Evolutionary conservation across 768 basidiomycete species (phyloP), one percentile per base, ranked within the genome.

Genomic region (Pleurotus pulmonarius): DNA sequence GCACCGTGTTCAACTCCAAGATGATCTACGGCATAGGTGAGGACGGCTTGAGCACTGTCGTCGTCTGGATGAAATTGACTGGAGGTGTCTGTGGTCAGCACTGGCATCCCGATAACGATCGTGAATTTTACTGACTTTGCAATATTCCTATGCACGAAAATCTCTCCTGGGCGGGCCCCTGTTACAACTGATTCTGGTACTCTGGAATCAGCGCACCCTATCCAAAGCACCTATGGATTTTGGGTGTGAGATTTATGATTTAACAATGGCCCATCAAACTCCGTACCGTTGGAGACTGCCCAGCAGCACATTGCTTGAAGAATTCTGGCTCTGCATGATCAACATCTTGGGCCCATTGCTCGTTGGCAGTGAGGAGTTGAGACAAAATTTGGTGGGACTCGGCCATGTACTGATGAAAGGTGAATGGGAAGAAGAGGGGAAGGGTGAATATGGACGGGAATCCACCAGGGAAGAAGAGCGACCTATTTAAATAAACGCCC

Each of bases 121-220:
- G 11, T 34, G 29, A 8, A 11, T 34, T 34, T 34, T 34, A 69
- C 80, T 40, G 63, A 85, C 81, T 90, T 88, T 49, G 85, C 87
- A 58, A 89, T 83, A 68, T 89, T 89, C 55, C 87, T 74, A 64
- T 86, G 79, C 6, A 82, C 78, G 62, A 89, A 89, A 58, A 83
- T 76, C 44, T 81, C 81, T 47, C 87, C 88, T 0, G 87, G 87
- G 55, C 72, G 69, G 12, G 77, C 70, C 24, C 68, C 75, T 26
- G 76, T 77, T 55, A 82, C 67, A 63, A 86, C 84, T 13, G 77
- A 81, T 65, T 86, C 85, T 9, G 85, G 85, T 6, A 88, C 82
- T 56, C 87, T 74, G 3, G 85, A 87, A 65, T 88, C 87, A 22
- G 85, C 78, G 67, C 82, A 84, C 44, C 82, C 81, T 57, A 85